Evolutionary conservation across 352 stramenopile genomes (phyloP), one percentile per base, ranked within the genome.

Genomic region (Phytophthora nicotianae): DNA sequence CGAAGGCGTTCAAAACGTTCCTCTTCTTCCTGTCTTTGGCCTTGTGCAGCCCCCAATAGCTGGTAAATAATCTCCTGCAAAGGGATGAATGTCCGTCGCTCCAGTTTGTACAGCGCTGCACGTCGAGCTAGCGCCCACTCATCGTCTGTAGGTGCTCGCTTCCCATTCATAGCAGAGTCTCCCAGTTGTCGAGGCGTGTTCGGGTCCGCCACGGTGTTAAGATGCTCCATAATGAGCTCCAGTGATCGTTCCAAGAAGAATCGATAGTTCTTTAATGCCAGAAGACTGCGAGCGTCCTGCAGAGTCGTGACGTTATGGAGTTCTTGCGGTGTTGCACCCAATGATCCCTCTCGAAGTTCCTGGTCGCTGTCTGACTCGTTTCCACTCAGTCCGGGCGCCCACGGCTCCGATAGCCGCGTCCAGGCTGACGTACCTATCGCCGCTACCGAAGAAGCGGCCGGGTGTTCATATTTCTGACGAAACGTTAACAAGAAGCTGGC

Each of bases 161-260:
- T 66, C 5, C 38, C 46, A 49, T 70, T 62, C 0, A 60, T n/a
- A 3, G 64, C 50, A 19, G 60, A 27, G 19, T 71, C 58, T 17
- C 54, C 52, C 7, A 65, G 41, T 43, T 56, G 23, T 61, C 56
- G 35, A 20, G 58, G 57, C n/a, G 65, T 57, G 11, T n/a, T 68
- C 21, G 63, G 43, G 43, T 67, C 33, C 27, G 58, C 58, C 2
- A 63, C 41, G 29, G 56, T 46, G 2, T 42, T 27, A 19, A 90
- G 53, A 49, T 86, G 68, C 6, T 80, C 56, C 66, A 90, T 77
- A 17, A 88, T 73, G 1, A 79, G 61, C 17, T 70, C 68, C 16
- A 93, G 65, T 8, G 79, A 75, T 24, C 80, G 72, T 59, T 93
- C 84, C 19, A 93, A 35, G 48, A 89, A 93, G 45, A 89, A 88